Base-by-base conservation (phyloP, 805 yeast species). In the Yamadazyma kitorensis region DNA sequence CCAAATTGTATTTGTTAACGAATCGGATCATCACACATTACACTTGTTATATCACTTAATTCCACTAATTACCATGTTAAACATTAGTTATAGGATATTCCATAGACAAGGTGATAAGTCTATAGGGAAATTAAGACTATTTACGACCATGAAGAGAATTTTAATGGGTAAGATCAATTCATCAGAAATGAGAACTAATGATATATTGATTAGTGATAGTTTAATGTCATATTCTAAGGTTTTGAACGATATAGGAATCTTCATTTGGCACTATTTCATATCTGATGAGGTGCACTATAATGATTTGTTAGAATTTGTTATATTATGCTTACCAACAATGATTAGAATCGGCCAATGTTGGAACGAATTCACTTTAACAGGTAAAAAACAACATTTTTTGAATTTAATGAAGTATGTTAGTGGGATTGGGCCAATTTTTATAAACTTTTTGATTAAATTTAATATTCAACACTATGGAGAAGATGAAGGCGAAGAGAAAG, bases 341-440 rank as follows among this genome's bases (percentile, higher is more conserved):
- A 76, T 91, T 18, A 72, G 98, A 49, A 68, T 91, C 17, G 74
- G 75, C 29, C 99, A 93, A 61, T 93, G 98, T 56, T 54, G 81
- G 48, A 61, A 61, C 33, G 98, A 93, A 51, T 87, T 68, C 51
- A 48, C 59, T 9, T 52, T 65, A 31, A 70, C 82, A 7, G 56
- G 67, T 4, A 72, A 79, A 25, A 61, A 38, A 25, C 68, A 68
- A 33, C 91, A 87, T 52, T 47, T 88, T 14, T 64, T 74, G 37
- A 93, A 93, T 52, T 74, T 86, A 28, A 36, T 78, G 45, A 93
- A 93, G 59, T 94, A 93, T 57, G 61, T 75, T 1, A 70, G 85
- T 1, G 76, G 82, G 19, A 49, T 75, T 62, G 46, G 62, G 63
- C 47, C 78, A 0, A 38, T 61, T 7, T 12, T 55, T n/a, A 37